Percentiles rank a stretch among this genome's conserved stretches.
Conservation (phyloP, 148 eudicot genomes). For the Cornus controversa region DNA sequence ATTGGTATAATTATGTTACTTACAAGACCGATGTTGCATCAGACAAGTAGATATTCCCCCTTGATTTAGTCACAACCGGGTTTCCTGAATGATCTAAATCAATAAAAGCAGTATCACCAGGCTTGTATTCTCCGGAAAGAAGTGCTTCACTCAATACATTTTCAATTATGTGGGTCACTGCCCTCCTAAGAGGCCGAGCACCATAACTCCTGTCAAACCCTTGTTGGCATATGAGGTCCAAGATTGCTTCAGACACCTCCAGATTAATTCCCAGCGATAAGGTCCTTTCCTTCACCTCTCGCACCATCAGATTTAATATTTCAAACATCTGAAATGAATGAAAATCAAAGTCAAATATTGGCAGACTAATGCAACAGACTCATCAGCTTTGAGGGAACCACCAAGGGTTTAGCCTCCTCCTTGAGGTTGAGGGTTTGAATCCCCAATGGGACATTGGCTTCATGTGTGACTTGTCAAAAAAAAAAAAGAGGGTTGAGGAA, state of each 20-base stretch:
- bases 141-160: constrained; percentile 50
- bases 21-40: constrained; percentile 29
- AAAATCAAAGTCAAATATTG: background rate
- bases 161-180: constrained; percentile 48
- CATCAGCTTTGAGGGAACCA: background rate
- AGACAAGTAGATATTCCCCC: constrained; percentile 29
- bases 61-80: constrained; percentile 40
- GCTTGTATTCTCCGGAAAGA: constrained; percentile 41
- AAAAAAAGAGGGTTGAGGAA: too few species aligned
- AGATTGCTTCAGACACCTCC: constrained; percentile 42
- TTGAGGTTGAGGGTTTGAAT: too few species aligned
- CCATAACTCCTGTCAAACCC: constrained; percentile 59
- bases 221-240: constrained; percentile 46
- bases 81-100: constrained; percentile 51
- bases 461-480: too few species aligned
- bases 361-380: background rate
- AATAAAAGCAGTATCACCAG: constrained; percentile 45
- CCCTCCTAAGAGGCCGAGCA: constrained; percentile 55
- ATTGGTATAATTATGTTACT: background rate
- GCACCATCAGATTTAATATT: constrained; percentile 48
- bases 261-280: constrained; percentile 36
- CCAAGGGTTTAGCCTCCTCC: background rate
- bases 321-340: constrained; percentile 45
- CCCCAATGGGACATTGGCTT: too few species aligned
- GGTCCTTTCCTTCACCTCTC: constrained; percentile 47